Conservation (phyloP, 148 eudicot species). For the Vaccinium macrocarpon region DNA sequence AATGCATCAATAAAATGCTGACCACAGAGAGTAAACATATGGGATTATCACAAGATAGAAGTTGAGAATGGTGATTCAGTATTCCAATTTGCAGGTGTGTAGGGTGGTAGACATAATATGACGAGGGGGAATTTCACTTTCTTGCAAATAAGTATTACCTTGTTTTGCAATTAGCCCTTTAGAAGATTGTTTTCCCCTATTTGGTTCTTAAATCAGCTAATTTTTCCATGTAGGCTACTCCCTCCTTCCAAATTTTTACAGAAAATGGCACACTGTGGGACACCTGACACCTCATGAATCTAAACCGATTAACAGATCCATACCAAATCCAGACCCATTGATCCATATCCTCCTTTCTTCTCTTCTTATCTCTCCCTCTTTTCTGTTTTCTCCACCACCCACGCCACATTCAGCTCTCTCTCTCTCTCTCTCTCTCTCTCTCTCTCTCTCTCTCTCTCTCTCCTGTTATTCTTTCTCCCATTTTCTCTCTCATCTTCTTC, state of each 20-base stretch:
- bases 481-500: background rate
- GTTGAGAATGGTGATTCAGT: background rate
- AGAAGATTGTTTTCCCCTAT: background rate
- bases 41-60: background rate
- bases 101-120: background rate
- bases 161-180: background rate
- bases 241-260: background rate
- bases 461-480: background rate
- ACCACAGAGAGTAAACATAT: background rate
- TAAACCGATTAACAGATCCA: background rate
- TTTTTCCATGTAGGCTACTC: background rate
- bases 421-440: background rate
- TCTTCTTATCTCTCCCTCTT: background rate
- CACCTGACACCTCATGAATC: background rate
- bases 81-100: constrained; percentile 1
- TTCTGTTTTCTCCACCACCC: background rate
- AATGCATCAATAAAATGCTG: background rate
- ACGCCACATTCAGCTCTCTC: background rate
- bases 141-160: background rate
- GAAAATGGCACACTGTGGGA: background rate
- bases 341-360: background rate
- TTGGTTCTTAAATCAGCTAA: background rate
- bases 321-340: background rate
- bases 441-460: background rate
- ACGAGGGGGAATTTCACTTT: background rate